Base-by-base conservation (phyloP, 73 alveolate species). In the Paramecium sonneborni region DNA sequence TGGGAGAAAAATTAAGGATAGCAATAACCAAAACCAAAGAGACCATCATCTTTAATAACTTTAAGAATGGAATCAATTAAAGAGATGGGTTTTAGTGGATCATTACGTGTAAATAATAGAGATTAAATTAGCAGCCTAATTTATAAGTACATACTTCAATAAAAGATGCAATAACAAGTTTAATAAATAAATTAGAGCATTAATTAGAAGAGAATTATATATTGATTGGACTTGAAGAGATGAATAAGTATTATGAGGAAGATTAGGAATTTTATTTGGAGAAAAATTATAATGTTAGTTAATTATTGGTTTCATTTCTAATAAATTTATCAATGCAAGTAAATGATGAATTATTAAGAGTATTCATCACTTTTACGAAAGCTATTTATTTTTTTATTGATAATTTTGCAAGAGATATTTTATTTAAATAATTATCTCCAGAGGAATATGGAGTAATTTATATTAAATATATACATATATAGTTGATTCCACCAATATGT, bases 191-290 rank as follows among this genome's bases (percentile, higher is more conserved):
- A 43, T 46, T 79, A 44, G 74, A 39, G n/a, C 48, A 14, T 1
- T 43, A 79, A 79, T 34, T 79, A 21, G 90, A 79, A 46, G 90
- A 79, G 55, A 24, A 41, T 30, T 79, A 79, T 23, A 79, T 79
- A 20, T 18, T 79, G 26, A 79, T 32, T 4, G 74, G 26, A 8
- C 55, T 79, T 8, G 90, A 79, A 46, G 55, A 44, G 21, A 24
- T 79, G 28, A 44, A 79, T 79, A 79, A 39, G 20, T 39, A 74
- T 34, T 37, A 74, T 34, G 87, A 74, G 43, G 87, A 74, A 38
- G 87, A 37, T 74, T 7, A 74, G 24, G 58, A 79, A 20, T 79
- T 39, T 79, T 79, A 79, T 79, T 79, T 79, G 52, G 90, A 79
- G 15, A 79, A 79, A 46, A 79, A 79, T 79, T 43, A 79, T 43